Evolutionary conservation across 2,329 filamentous ascomycete species (phyloP).

Genomic region (Fusarium musae): DNA sequence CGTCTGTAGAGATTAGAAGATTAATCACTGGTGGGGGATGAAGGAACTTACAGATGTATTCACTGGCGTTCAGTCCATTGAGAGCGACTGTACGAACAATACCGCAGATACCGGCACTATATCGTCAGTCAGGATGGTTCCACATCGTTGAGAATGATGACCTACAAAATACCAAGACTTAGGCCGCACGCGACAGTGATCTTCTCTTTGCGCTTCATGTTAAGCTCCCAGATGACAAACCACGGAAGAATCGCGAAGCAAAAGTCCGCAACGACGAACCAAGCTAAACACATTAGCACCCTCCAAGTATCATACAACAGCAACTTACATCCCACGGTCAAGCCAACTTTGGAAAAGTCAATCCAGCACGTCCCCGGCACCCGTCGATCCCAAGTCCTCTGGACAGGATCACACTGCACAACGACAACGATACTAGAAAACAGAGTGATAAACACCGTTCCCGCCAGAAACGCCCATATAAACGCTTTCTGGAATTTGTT

Average conservation of each 20-base stretch:
- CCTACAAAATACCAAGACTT: slow-evolving; percentile 28
- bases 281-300: background rate
- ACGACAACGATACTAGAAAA: slow-evolving; percentile 11
- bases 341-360: slow-evolving; percentile 31
- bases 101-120: slow-evolving; percentile 15
- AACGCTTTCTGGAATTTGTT: slow-evolving; percentile 19
- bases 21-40: accelerated
- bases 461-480: slow-evolving; percentile 13
- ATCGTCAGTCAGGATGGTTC: background rate
- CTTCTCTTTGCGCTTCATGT: slow-evolving; percentile 34
- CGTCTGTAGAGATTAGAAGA: background rate
- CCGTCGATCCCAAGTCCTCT: slow-evolving; percentile 22
- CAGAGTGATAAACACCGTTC: background rate
- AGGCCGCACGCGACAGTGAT: slow-evolving; percentile 23
- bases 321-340: slow-evolving; percentile 26
- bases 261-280: slow-evolving; percentile 29
- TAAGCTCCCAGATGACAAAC: slow-evolving; percentile 32
- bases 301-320: accelerated
- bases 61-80: slow-evolving; percentile 5
- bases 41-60: slow-evolving; percentile 18
- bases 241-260: slow-evolving; percentile 25
- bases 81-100: slow-evolving; percentile 27
- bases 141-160: accelerated
- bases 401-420: slow-evolving; percentile 17
- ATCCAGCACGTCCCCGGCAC: slow-evolving; percentile 19